Evolutionary conservation across 805 yeast species (phyloP).

Genomic region (Debaryomyces maramus): DNA sequence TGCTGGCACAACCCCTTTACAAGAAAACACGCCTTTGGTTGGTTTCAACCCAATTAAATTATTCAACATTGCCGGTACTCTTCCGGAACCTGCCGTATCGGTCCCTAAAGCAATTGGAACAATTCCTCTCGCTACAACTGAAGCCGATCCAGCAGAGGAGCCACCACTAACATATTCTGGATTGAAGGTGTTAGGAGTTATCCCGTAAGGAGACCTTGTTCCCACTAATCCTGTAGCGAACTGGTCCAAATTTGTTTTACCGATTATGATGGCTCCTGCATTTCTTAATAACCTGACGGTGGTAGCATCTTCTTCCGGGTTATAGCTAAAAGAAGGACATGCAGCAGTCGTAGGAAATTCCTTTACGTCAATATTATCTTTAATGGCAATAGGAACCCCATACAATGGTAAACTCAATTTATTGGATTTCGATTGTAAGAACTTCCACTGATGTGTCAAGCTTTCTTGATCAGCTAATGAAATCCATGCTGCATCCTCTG

Average conservation of each 20-base stretch:
- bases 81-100: conserved; percentile 97
- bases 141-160: conserved; percentile 94
- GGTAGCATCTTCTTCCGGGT: conserved; percentile 71
- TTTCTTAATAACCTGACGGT: conserved; percentile 69
- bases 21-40: conserved; percentile 82
- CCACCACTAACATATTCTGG: conserved; percentile 88
- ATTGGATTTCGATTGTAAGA: conserved; percentile 61
- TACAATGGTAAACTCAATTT: conserved; percentile 64
- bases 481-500: conserved; percentile 88
- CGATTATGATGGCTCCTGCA: conserved; percentile 92
- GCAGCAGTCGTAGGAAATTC: conserved; percentile 91
- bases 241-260: conserved; percentile 94
- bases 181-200: conserved; percentile 77
- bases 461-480: conserved; percentile 65
- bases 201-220: conserved; percentile 91
- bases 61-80: conserved; percentile 95
- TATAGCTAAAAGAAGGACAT: conserved; percentile 79
- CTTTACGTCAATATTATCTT: conserved; percentile 89
- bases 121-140: conserved; percentile 83
- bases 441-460: conserved; percentile 73
- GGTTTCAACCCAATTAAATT: conserved; percentile 93
- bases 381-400: conserved; percentile 94
- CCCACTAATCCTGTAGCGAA: conserved; percentile 98
- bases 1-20: conserved; percentile 95
- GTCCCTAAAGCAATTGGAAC: conserved; percentile 92